A percentile compares a stretch with the other conserved stretches of the same genome.
These are phyloP conservation scores for Sclerotinia minor DNA, from an alignment of 2,329 filamentous ascomycete genomes.

Conservation along the genomic window DNA sequence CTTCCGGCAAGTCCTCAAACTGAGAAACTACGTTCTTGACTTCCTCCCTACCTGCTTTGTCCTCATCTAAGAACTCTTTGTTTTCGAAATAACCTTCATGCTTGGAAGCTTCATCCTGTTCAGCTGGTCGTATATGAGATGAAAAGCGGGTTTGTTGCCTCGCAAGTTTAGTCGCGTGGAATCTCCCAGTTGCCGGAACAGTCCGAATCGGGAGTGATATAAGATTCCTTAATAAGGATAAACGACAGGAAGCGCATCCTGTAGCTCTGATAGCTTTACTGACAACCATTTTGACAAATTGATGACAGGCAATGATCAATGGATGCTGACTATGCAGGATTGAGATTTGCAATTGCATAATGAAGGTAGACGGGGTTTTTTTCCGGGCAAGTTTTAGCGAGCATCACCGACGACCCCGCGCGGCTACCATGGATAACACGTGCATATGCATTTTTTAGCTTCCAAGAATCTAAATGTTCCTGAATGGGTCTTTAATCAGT, in stretches of 20 bases:
- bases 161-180: background rate
- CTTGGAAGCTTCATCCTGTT: background rate
- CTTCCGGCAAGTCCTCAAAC: background rate
- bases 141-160: slow-evolving; percentile 27
- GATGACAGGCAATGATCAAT: background rate
- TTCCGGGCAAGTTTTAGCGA: slow-evolving; percentile 10
- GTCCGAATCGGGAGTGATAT: slow-evolving; percentile 33
- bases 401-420: background rate
- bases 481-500: too few species aligned
- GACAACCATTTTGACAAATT: slow-evolving; percentile 34
- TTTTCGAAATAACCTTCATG: background rate
- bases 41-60: slow-evolving; percentile 1
- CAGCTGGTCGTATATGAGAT: slow-evolving; percentile 25
- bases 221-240: slow-evolving; percentile 37
- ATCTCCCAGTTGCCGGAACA: slow-evolving; percentile 3
- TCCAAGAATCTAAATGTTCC: too few species aligned
- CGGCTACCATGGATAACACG: background rate
- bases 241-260: slow-evolving; percentile 40
- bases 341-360: background rate
- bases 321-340: background rate
- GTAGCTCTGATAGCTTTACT: slow-evolving; percentile 37
- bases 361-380: background rate
- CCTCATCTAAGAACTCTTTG: background rate
- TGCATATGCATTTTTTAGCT: too few species aligned
- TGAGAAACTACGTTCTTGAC: background rate